phyloP scores from a whole-genome alignment of 1,284 basidiomycete species.

The Mycosarcoma mackinlayi region DNA sequence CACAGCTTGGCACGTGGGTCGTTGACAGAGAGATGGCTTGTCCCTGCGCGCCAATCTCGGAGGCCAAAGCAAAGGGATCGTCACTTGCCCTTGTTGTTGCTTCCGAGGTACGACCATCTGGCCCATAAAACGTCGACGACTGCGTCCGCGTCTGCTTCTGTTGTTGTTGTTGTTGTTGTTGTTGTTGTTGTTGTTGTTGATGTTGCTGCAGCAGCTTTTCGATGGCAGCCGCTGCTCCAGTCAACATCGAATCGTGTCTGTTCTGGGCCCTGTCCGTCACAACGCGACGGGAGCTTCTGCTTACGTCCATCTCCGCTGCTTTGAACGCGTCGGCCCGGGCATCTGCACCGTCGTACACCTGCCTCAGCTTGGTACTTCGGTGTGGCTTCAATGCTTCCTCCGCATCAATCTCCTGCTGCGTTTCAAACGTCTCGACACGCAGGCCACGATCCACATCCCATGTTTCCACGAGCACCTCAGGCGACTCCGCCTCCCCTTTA shows the following conservation, averaged over 20 bases:
- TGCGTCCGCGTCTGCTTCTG: not conserved
- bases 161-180: too few relatives aligned
- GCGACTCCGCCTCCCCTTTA: conserved; percentile 7
- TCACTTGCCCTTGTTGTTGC: too few relatives aligned
- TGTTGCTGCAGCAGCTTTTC: conserved; percentile 49
- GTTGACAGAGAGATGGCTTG: not conserved
- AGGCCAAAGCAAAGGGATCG: conserved; percentile 19
- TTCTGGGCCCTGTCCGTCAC: not conserved
- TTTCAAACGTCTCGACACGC: conserved; percentile 66
- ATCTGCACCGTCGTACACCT: conserved; percentile 7
- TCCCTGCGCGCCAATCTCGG: not conserved
- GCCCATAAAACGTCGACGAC: too few relatives aligned
- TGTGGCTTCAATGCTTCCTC: not conserved
- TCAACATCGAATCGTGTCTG: conserved; percentile 24
- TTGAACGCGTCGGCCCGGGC: conserved; percentile 6
- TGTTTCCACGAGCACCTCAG: conserved; percentile 57
- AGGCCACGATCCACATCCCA: conserved; percentile 68
- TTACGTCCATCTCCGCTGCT: conserved; percentile 2
- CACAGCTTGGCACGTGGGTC: conserved; percentile 1
- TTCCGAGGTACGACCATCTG: too few relatives aligned
- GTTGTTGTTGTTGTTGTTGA: conserved; percentile 14
- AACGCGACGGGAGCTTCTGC: conserved; percentile 7
- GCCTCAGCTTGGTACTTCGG: conserved; percentile 20
- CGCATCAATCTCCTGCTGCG: conserved; percentile 1
- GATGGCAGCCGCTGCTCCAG: conserved; percentile 54